A percentile compares a stretch with the other conserved stretches of the same genome.
phyloP scores from a whole-genome alignment of 2,329 filamentous ascomycete species.

The Esteya vermicola region DNA sequence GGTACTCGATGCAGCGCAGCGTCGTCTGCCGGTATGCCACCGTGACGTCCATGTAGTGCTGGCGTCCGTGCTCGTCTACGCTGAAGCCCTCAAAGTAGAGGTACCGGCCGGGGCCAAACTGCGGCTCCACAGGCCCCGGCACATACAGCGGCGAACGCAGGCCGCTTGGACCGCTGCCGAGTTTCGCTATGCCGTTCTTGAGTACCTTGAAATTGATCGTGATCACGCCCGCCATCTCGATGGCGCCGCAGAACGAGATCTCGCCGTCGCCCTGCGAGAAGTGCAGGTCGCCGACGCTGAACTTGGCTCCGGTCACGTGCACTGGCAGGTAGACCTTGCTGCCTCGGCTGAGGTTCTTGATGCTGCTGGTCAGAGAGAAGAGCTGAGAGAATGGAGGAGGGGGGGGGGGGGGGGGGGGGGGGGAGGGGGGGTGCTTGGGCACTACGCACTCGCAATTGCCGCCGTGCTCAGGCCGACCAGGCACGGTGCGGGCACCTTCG shows the following conservation, averaged over 20 bases:
- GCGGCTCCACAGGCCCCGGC: conserved; percentile 75
- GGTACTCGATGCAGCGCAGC: conserved; percentile 65
- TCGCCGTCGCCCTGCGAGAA: conserved; percentile 84
- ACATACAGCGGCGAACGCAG: conserved; percentile 78
- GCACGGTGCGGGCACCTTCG: conserved; percentile 76
- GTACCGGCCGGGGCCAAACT: conserved; percentile 69
- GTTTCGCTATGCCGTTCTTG: conserved; percentile 60
- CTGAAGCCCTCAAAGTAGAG: conserved; percentile 85
- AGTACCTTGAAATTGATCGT: conserved; percentile 83
- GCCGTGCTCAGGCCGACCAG: conserved; percentile 72
- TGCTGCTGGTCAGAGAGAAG: conserved; percentile 11
- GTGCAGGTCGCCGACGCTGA: conserved; percentile 78
- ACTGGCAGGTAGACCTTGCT: conserved; percentile 73
- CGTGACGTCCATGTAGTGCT: conserved; percentile 77
- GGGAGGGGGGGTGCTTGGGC: no score
- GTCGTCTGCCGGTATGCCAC: conserved; percentile 76
- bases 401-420: not conserved
- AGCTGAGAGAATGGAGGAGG: not conserved
- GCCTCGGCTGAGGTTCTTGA: conserved; percentile 18
- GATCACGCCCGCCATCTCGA: conserved; percentile 77
- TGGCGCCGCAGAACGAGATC: conserved; percentile 78
- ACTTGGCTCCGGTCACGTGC: conserved; percentile 76
- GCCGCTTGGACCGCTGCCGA: no score
- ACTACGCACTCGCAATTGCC: conserved; percentile 67
- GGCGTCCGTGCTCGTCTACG: conserved; percentile 77